phyloP scores from a whole-genome alignment of 352 stramenopile genomes.

The Globisporangium takayamanum region DNA sequence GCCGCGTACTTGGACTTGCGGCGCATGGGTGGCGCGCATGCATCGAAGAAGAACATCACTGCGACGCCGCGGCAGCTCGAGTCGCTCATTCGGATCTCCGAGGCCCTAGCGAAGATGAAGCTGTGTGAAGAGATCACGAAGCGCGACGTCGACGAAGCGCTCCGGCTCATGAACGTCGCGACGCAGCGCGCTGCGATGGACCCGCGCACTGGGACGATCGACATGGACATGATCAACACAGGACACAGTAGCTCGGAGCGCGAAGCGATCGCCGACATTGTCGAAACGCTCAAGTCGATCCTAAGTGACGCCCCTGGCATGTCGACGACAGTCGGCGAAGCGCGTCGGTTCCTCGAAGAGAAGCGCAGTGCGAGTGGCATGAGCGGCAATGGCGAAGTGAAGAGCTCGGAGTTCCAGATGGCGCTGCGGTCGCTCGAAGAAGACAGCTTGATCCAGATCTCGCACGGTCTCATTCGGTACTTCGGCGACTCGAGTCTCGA shows the following conservation, averaged over 20 bases:
- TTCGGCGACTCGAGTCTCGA: slow-evolving; percentile 38
- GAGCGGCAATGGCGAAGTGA: slow-evolving; percentile 47
- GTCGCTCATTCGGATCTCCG: slow-evolving; percentile 97
- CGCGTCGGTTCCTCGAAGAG: slow-evolving; percentile 83
- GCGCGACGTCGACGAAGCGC: slow-evolving; percentile 92
- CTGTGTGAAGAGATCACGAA: slow-evolving; percentile 63
- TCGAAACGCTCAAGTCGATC: slow-evolving; percentile 50
- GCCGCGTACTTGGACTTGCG: slow-evolving; percentile 92
- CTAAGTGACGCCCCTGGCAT: slow-evolving; percentile 48
- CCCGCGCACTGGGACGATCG: slow-evolving; percentile 96
- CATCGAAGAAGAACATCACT: slow-evolving; percentile 94
- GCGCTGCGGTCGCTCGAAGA: slow-evolving; percentile 87
- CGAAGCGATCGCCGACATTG: slow-evolving; percentile 58
- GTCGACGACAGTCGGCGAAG: slow-evolving; percentile 81
- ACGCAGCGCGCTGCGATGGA: slow-evolving; percentile 97
- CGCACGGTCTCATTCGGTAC: slow-evolving; percentile 80
- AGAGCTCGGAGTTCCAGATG: slow-evolving; percentile 84
- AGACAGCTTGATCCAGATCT: slow-evolving; percentile 90
- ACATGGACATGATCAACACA: slow-evolving; percentile 99
- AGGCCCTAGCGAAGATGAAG: slow-evolving; percentile 94
- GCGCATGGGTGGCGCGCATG: slow-evolving; percentile 52
- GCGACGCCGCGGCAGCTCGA: slow-evolving; percentile 98
- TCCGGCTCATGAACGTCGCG: slow-evolving; percentile 96
- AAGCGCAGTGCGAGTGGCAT: slow-evolving; percentile 40
- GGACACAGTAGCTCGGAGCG: slow-evolving; percentile 88